phyloP scores from a whole-genome alignment of 129 eudicot genomes.

The Flaveria bidentis region DNA sequence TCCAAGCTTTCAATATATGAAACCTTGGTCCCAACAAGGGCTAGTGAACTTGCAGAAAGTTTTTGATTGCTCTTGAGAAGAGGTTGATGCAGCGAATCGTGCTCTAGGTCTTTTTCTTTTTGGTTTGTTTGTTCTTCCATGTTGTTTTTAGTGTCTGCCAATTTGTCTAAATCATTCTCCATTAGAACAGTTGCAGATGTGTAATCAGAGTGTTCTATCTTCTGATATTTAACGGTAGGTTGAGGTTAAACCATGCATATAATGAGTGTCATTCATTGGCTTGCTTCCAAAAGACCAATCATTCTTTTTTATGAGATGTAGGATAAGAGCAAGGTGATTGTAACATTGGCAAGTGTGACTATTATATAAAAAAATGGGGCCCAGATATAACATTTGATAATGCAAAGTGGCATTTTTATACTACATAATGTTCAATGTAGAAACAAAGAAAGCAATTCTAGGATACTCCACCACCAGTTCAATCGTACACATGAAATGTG shows the following conservation, averaged over 20 bases:
- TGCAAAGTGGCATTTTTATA: conserved; percentile 19
- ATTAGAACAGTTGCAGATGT: conserved; percentile 21
- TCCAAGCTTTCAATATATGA: conserved; percentile 83
- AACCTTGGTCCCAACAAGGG: conserved; percentile 84
- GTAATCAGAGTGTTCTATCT: neutral
- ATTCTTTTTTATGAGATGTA: conserved; percentile 26
- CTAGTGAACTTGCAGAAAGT: conserved; percentile 62
- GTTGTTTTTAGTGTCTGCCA: conserved; percentile 29
- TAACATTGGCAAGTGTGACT: conserved; percentile 30
- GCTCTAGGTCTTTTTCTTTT: conserved; percentile 52
- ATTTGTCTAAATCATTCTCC: conserved; percentile 40
- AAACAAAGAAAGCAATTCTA: conserved; percentile 1
- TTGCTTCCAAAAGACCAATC: conserved; percentile 22
- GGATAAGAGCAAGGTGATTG: conserved; percentile 33
- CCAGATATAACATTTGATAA: conserved; percentile 29
- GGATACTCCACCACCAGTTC: conserved; percentile 24
- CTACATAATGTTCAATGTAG: neutral
- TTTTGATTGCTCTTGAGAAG: conserved; percentile 61
- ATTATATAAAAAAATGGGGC: conserved; percentile 24
- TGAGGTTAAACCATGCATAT: conserved; percentile 21
- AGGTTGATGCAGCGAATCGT: conserved; percentile 49
- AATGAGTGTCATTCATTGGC: conserved; percentile 19
- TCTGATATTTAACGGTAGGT: conserved; percentile 3
- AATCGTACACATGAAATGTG: conserved; percentile 1
- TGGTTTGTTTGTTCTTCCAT: conserved; percentile 41